Base-by-base conservation (phyloP, 495 filamentous ascomycete genomes). In the Tuber calosporum region DNA sequence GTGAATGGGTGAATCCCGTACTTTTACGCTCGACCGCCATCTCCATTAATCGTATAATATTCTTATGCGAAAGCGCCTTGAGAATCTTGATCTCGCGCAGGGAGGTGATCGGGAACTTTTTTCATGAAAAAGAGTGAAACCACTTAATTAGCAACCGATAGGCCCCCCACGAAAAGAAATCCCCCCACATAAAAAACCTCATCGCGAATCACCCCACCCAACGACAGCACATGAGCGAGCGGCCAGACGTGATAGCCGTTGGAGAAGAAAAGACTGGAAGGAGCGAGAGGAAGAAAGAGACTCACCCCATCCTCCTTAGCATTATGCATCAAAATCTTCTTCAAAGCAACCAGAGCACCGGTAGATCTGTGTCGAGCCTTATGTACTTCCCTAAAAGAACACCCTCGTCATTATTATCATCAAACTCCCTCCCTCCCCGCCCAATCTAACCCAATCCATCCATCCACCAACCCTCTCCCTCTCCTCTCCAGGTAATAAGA, bases 291-390 rank as follows among this genome's bases (percentile, higher is more conserved):
- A 34, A 15, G 53, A 62, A 62, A 62, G 69, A 38, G 62, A 84
- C 88, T 81, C 80, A 92, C 90, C 42, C 91, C 91, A 83, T 93
- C 91, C 82, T 93, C 91, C 80, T 92, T 92, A 83, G 92, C 90
- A 81, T 92, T 91, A 76, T 93, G 91, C 89, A 93, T 92, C 69
- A 93, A 86, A 75, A 93, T 93, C 87, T 99, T 98, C 87, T 99
- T 99, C 79, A 99, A 80, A 4, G 95, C 95, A 66, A 97, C 89
- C 39, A 93, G 79, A 37, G 86, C 85, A 30, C 90, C 89, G 20
- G 89, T 91, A 77, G 85, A 91, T 79, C 88, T 90, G 26, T 91
- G 92, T 77, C 87, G 87, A 71, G 93, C 95, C 79, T 94, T 94
- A 82, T 97, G 91, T 69, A 99, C 95, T 84, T 97, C 93, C 74